Conservation (phyloP, 2,329 filamentous ascomycete species). For the Teratosphaeria viscida region DNA sequence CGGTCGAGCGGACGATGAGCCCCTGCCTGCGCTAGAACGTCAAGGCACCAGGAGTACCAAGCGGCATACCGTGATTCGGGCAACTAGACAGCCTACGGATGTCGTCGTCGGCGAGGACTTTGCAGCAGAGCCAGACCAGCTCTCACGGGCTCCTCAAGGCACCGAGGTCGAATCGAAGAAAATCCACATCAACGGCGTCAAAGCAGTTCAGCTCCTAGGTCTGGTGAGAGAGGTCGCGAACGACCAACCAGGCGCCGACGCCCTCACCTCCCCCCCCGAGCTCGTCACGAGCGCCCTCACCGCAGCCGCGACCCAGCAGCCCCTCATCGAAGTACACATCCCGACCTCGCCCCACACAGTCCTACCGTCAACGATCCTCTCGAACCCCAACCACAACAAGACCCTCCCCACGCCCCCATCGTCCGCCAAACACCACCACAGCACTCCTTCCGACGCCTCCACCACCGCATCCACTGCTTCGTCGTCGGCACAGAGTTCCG, state of each 20-base stretch:
- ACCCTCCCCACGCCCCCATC: neutral
- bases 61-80: neutral
- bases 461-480: neutral
- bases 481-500: neutral
- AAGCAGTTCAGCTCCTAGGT: slow-evolving; percentile 19
- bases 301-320: neutral
- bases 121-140: neutral
- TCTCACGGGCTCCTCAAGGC: neutral
- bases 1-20: neutral
- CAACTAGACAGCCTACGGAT: neutral
- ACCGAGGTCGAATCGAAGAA: slow-evolving; percentile 5
- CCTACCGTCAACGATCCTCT: neutral
- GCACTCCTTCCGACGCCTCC: neutral
- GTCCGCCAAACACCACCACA: neutral
- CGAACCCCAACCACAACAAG: neutral
- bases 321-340: neutral
- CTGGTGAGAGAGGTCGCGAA: slow-evolving; percentile 6
- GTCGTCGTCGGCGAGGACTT: neutral
- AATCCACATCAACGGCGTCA: slow-evolving; percentile 15
- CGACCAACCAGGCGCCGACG: slow-evolving; percentile 1
- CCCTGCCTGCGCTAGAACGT: neutral
- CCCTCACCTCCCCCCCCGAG: slow-evolving; percentile 2
- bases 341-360: neutral
- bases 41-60: neutral
- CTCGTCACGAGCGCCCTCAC: neutral